These are phyloP conservation scores for Neofusicoccum ribis DNA, from an alignment of 2,329 filamentous ascomycete species.

Conservation along the genomic window DNA sequence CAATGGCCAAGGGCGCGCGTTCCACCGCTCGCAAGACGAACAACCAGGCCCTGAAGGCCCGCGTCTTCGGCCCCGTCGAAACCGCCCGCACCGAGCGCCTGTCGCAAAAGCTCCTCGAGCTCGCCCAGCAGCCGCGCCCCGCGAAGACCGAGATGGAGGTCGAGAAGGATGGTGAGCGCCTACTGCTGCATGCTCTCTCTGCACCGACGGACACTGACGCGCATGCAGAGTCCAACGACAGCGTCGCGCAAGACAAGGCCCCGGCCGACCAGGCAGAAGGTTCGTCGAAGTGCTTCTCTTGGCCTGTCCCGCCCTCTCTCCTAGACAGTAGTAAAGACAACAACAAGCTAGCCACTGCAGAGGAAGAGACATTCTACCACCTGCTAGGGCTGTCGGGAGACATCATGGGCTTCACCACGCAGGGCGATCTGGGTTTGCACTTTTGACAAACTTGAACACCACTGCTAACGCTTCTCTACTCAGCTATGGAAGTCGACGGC, in stretches of 20 bases:
- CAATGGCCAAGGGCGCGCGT: slow-evolving; percentile 85
- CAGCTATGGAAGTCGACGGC: slow-evolving; percentile 44
- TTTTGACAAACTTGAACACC: slow-evolving; percentile 36
- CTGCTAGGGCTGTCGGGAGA: slow-evolving; percentile 41
- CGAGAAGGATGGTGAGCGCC: slow-evolving; percentile 29
- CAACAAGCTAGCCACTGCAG: slow-evolving; percentile 12
- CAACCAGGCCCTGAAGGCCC: slow-evolving; percentile 74
- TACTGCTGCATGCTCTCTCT: not conserved
- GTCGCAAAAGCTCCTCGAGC: slow-evolving; percentile 79
- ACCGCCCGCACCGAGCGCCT: slow-evolving; percentile 77
- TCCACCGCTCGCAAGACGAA: slow-evolving; percentile 80
- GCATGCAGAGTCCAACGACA: slow-evolving; percentile 12
- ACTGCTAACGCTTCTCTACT: slow-evolving; percentile 32
- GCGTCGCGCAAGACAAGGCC: slow-evolving; percentile 9
- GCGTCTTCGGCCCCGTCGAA: slow-evolving; percentile 82
- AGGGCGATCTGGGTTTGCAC: slow-evolving; percentile 37
- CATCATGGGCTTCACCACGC: slow-evolving; percentile 39
- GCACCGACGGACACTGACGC: slow-evolving; percentile 1
- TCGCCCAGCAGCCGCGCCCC: slow-evolving; percentile 75
- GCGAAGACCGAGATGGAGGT: slow-evolving; percentile 42
- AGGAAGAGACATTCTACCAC: slow-evolving; percentile 38
- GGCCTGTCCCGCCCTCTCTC: slow-evolving; percentile 20
- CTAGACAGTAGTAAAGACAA: slow-evolving; percentile 1
- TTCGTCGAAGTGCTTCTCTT: slow-evolving; percentile 22
- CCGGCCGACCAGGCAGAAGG: slow-evolving; percentile 22